A percentile compares a stretch with the other conserved stretches of the same genome.
phyloP scores from a whole-genome alignment of 2,329 filamentous ascomycete genomes.

The Trichoderma asperellum region DNA sequence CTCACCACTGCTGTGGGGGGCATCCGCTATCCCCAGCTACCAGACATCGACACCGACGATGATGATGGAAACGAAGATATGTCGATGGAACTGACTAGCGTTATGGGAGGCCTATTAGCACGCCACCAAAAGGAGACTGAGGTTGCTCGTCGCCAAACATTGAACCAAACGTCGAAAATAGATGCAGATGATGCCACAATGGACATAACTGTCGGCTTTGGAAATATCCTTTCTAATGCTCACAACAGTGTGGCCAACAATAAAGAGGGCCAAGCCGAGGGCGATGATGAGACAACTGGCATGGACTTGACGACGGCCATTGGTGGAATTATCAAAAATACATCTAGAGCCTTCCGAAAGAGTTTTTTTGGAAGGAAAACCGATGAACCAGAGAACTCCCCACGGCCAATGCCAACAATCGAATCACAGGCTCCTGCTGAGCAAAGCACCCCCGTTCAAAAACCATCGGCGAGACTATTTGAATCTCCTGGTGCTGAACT shows the following conservation, averaged over 20 bases:
- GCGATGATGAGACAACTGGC: conserved; percentile 44
- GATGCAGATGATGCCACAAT: conserved; percentile 42
- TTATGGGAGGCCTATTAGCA: conserved; percentile 60
- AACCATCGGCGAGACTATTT: conserved; percentile 40
- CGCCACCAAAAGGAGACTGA: conserved; percentile 37
- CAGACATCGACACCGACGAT: conserved; percentile 45
- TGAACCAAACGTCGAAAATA: conserved; percentile 40
- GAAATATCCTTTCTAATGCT: conserved; percentile 53
- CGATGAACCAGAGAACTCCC: conserved; percentile 51
- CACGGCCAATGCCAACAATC: conserved; percentile 43
- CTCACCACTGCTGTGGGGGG: conserved; percentile 78
- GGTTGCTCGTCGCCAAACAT: conserved; percentile 34
- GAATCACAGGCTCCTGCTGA: conserved; percentile 34
- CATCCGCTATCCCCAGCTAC: conserved; percentile 54
- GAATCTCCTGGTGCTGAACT: conserved; percentile 58
- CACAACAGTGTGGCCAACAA: not conserved
- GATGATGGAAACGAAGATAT: conserved; percentile 66
- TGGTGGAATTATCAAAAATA: conserved; percentile 60
- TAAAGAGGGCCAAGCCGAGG: conserved; percentile 31
- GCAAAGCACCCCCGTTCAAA: conserved; percentile 29
- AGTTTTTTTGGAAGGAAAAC: conserved; percentile 63
- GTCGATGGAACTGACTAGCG: conserved; percentile 77
- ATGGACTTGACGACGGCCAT: conserved; percentile 72
- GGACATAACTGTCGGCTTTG: conserved; percentile 63
- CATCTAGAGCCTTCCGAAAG: conserved; percentile 49